phyloP scores from a whole-genome alignment of 2,329 filamentous ascomycete genomes.

The Colletotrichum navitas region DNA sequence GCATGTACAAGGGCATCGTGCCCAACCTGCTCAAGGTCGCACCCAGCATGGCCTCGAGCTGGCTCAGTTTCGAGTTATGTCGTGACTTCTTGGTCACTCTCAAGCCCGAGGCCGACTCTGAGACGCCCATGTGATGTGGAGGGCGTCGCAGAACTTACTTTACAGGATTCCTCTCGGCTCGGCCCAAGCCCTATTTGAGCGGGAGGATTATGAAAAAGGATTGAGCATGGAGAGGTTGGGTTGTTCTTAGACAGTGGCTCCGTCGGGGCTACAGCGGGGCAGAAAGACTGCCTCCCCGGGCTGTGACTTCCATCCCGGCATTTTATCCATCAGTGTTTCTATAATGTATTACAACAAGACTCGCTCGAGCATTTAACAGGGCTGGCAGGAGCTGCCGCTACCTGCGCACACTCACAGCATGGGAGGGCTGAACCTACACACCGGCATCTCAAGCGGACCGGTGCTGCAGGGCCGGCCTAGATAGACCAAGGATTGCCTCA shows the following conservation, averaged over 20 bases:
- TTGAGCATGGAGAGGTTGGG: conserved; percentile 18
- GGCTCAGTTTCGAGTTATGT: conserved; percentile 96
- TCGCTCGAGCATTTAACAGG: conserved; percentile 18
- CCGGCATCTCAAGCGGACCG: neutral
- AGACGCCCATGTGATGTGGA: conserved; percentile 32
- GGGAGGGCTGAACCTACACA: conserved; percentile 10
- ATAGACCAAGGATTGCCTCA: conserved; percentile 18
- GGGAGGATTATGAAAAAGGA: conserved; percentile 2
- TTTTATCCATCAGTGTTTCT: conserved; percentile 37
- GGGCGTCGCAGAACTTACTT: neutral
- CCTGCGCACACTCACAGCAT: neutral
- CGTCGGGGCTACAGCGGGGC: conserved; percentile 16
- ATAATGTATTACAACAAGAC: conserved; percentile 41
- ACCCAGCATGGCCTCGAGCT: conserved; percentile 98
- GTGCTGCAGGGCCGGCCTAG: neutral
- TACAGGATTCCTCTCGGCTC: neutral
- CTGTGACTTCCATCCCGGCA: conserved; percentile 9
- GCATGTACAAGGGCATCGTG: conserved; percentile 95
- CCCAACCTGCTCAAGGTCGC: conserved; percentile 97
- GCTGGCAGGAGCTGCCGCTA: neutral
- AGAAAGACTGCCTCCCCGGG: conserved; percentile 32
- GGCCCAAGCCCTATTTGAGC: neutral
- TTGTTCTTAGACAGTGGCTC: conserved; percentile 33
- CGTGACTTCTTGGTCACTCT: conserved; percentile 84
- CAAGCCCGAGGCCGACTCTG: conserved; percentile 57